Evolutionary conservation across 495 filamentous ascomycete genomes (phyloP).

Genomic region (Aspergillus sclerotioniger): DNA sequence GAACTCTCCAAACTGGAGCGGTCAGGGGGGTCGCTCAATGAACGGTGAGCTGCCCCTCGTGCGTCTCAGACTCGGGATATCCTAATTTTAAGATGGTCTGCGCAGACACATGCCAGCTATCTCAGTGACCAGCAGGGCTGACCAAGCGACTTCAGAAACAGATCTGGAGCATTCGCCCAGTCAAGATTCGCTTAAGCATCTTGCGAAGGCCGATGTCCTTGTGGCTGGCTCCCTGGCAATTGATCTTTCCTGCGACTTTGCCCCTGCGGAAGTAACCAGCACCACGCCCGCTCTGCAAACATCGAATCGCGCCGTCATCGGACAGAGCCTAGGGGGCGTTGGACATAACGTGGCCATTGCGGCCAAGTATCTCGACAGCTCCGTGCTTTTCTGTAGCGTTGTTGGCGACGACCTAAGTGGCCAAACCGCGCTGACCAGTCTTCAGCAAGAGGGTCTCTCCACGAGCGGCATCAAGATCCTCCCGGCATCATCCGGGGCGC

Average conservation of each 20-base stretch:
- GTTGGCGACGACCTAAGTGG: constrained; percentile 78
- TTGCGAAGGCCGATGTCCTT: constrained; percentile 59
- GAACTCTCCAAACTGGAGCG: constrained; percentile 66
- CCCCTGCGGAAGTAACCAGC: constrained; percentile 37
- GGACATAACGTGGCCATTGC: constrained; percentile 90
- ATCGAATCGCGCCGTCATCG: constrained; percentile 81
- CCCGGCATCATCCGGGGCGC: constrained; percentile 43
- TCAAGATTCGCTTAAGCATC: constrained; percentile 10
- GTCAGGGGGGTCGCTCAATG: constrained; percentile 25
- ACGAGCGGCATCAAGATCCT: constrained; percentile 60
- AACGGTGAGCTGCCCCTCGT: constrained; percentile 39
- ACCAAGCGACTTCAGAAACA: constrained; percentile 26
- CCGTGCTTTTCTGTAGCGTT: constrained; percentile 67
- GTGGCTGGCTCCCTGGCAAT: constrained; percentile 88
- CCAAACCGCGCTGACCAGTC: constrained; percentile 59
- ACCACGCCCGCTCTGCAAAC: constrained; percentile 64
- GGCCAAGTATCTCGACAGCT: constrained; percentile 58
- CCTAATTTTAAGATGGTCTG: constrained; percentile 37
- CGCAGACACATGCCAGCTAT: constrained; percentile 45
- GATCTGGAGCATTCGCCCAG: constrained; percentile 11
- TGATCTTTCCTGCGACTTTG: constrained; percentile 81
- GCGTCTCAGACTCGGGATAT: constrained; percentile 11
- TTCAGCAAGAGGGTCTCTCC: constrained; percentile 62
- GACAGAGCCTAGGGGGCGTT: constrained; percentile 85
- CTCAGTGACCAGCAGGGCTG: constrained; percentile 24